phyloP scores from a whole-genome alignment of 805 yeast genomes.

The Yarrowia sp. region DNA sequence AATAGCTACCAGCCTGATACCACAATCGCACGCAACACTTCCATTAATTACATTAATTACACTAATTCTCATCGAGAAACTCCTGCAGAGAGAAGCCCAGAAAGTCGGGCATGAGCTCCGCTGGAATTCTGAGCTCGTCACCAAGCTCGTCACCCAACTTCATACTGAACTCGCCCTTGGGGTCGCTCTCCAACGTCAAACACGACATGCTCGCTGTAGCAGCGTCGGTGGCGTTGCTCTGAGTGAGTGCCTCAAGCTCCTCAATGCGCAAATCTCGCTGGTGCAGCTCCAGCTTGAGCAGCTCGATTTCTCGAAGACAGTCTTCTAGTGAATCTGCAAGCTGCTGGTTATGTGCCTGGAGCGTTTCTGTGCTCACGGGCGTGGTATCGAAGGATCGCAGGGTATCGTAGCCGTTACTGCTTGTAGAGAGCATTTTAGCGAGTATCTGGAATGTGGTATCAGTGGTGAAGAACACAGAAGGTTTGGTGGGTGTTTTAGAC shows the following conservation, averaged over 20 bases:
- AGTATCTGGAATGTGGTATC: no score
- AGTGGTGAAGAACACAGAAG: neutral
- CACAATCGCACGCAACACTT: no score
- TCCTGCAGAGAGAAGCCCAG: constrained; percentile 7
- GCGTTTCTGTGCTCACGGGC: neutral
- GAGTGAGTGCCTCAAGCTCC: neutral
- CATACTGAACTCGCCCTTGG: no score
- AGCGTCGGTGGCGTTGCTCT: neutral
- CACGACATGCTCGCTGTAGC: constrained; percentile 6
- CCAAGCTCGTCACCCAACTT: no score
- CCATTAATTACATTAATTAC: neutral
- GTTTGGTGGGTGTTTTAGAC: neutral
- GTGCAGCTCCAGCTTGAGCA: constrained; percentile 12
- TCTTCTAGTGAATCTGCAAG: constrained; percentile 1
- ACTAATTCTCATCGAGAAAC: neutral
- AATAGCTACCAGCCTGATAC: no score
- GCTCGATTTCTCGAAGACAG: constrained; percentile 10
- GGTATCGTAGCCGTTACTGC: constrained; percentile 3
- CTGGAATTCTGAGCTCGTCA: neutral
- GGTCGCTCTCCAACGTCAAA: neutral
- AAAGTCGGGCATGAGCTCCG: neutral
- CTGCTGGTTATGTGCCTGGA: constrained; percentile 1
- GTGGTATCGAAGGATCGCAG: constrained; percentile 3
- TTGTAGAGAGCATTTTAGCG: constrained; percentile 9
- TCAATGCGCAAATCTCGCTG: neutral